These are phyloP conservation scores for Globisporangium lucens DNA, from an alignment of 352 stramenopile genomes.

Conservation along the genomic window DNA sequence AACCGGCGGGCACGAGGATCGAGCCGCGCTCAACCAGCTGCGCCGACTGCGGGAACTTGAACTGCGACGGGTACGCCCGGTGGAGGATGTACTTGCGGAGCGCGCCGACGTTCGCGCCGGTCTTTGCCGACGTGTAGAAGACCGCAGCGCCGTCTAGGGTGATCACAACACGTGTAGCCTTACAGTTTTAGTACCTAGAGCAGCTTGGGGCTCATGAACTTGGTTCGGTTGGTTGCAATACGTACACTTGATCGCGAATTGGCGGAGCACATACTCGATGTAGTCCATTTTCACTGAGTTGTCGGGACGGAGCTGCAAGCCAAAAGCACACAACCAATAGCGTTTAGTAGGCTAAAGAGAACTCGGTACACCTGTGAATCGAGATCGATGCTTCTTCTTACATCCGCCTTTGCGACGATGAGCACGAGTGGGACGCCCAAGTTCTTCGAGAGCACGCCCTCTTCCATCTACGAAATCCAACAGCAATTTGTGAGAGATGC, in stretches of 20 bases:
- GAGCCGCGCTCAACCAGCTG: constrained; percentile 67
- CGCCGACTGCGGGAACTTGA: constrained; percentile 65
- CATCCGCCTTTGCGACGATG: constrained; percentile 75
- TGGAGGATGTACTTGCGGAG: constrained; percentile 78
- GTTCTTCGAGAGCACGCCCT: constrained; percentile 78
- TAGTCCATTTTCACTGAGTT: constrained; percentile 87
- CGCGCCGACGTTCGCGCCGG: constrained; percentile 63
- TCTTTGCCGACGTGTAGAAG: constrained; percentile 83
- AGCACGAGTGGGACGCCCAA: constrained; percentile 70
- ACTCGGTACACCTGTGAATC: not conserved
- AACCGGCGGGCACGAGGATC: constrained; percentile 77
- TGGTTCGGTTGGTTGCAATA: not conserved
- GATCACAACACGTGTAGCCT: not conserved
- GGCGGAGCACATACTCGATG: constrained; percentile 75
- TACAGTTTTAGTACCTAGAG: too few relatives aligned
- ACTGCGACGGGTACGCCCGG: constrained; percentile 58
- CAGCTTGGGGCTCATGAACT: too few relatives aligned
- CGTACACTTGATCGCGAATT: constrained; percentile 79
- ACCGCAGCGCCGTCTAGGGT: constrained; percentile 62
- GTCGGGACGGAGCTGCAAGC: constrained; percentile 53
- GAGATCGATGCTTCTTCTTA: constrained; percentile 25
- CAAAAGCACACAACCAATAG: not conserved
- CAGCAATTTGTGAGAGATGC: not conserved
- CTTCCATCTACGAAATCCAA: constrained; percentile 46
- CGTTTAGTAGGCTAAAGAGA: not conserved